Evolutionary conservation across 495 filamentous ascomycete genomes (phyloP).

Genomic region (Talaromyces wortmannii): DNA sequence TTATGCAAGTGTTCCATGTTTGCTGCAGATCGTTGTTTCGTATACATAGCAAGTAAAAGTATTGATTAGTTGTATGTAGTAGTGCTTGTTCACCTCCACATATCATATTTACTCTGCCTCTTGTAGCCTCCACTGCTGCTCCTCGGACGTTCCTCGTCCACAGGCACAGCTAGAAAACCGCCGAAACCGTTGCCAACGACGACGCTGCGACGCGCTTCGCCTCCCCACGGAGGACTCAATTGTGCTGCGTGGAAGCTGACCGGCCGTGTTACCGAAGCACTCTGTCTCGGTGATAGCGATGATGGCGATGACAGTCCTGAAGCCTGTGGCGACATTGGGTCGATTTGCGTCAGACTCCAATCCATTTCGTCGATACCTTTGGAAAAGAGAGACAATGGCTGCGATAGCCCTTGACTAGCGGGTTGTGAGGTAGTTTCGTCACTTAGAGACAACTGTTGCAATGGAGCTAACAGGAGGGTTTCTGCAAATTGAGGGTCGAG

Average conservation of each 20-base stretch:
- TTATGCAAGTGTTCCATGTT: no score
- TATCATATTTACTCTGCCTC: constrained; percentile 30
- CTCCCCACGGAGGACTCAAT: constrained; percentile 52
- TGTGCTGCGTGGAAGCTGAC: constrained; percentile 47
- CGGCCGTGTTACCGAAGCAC: constrained; percentile 39
- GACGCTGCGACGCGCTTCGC: constrained; percentile 51
- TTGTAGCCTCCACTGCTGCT: constrained; percentile 27
- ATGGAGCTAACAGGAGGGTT: constrained; percentile 37
- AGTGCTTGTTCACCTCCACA: constrained; percentile 28
- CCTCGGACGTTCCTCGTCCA: constrained; percentile 34
- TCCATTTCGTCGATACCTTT: constrained; percentile 81
- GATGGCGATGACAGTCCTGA: background rate
- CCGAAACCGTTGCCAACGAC: constrained; percentile 74
- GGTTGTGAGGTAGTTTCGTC: constrained; percentile 24
- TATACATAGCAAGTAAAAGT: no score
- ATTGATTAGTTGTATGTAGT: background rate
- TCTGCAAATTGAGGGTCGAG: constrained; percentile 77
- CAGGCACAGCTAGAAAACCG: constrained; percentile 74
- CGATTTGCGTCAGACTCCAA: constrained; percentile 69
- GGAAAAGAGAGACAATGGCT: constrained; percentile 73
- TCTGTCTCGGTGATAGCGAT: background rate
- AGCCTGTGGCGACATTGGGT: constrained; percentile 25
- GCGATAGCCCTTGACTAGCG: constrained; percentile 40
- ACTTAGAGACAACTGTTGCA: constrained; percentile 16
- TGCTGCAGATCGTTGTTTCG: no score